Conservation (phyloP, 2,329 filamentous ascomycete species). For the Colletotrichum lini region DNA sequence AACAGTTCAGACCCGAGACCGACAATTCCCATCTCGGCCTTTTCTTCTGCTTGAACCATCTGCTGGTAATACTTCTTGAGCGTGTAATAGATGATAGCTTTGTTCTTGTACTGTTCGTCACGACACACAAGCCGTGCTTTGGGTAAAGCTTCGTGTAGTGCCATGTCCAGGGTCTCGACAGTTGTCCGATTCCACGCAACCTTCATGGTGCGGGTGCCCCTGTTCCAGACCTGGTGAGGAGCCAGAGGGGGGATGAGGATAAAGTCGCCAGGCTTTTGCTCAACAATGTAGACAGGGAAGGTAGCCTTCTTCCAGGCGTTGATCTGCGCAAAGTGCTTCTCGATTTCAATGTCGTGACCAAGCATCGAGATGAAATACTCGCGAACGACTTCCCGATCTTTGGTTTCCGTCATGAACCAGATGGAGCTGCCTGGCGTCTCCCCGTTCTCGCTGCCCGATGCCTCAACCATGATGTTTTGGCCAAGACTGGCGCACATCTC, state of each 20-base stretch:
- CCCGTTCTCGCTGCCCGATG: constrained; percentile 79
- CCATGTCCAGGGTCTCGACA: constrained; percentile 89
- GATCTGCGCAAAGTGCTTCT: constrained; percentile 95
- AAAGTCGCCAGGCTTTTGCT: constrained; percentile 91
- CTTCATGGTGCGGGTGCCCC: constrained; percentile 95
- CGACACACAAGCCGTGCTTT: constrained; percentile 92
- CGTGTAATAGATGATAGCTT: constrained; percentile 92
- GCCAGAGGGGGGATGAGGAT: constrained; percentile 94
- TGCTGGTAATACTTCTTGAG: constrained; percentile 82
- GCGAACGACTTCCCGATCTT: constrained; percentile 89
- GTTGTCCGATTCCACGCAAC: constrained; percentile 98
- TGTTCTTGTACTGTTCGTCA: constrained; percentile 99
- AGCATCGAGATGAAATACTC: constrained; percentile 95
- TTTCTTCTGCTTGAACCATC: constrained; percentile 69
- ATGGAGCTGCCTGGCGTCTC: constrained; percentile 91
- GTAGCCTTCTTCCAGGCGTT: constrained; percentile 96
- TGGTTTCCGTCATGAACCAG: constrained; percentile 99
- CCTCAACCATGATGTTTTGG: constrained; percentile 98
- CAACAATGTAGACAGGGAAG: constrained; percentile 92
- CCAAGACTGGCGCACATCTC: constrained; percentile 98
- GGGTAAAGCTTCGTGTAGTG: constrained; percentile 87
- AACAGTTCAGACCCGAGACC: constrained; percentile 64
- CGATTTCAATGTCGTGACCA: constrained; percentile 96
- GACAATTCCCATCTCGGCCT: constrained; percentile 60
- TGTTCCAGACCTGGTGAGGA: constrained; percentile 98